Evolutionary conservation across 176 grass and related monocot genomes (phyloP).

Genomic region (Carex myosuroides): DNA sequence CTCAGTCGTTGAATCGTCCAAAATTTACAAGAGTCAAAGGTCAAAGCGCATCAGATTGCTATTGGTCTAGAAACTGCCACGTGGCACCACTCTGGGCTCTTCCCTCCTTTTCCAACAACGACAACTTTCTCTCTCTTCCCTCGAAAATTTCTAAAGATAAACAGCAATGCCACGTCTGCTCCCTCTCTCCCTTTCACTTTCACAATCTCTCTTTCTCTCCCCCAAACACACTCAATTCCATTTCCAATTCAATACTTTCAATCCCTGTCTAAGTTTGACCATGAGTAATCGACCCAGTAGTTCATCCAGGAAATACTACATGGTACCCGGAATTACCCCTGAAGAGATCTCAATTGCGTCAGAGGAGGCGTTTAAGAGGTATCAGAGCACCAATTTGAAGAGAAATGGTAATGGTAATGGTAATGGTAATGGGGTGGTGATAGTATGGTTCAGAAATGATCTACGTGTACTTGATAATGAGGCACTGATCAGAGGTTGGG

Average conservation of each 20-base stretch:
- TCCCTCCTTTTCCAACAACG: slow-evolving; percentile 33
- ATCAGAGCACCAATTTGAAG: slow-evolving; percentile 34
- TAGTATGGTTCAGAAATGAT: slow-evolving; percentile 89
- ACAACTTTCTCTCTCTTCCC: neutral
- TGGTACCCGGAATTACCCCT: slow-evolving; percentile 42
- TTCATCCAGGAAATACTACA: slow-evolving; percentile 4
- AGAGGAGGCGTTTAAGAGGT: slow-evolving; percentile 35
- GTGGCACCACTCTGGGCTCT: slow-evolving; percentile 33
- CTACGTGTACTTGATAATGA: slow-evolving; percentile 73
- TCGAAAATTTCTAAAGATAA: slow-evolving; percentile 24
- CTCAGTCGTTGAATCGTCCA: neutral
- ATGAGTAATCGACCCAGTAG: slow-evolving; percentile 15
- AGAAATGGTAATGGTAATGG: slow-evolving; percentile 3
- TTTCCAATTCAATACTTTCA: neutral
- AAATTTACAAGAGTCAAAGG: neutral
- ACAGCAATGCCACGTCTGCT: slow-evolving; percentile 38
- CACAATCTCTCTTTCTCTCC: slow-evolving; percentile 32
- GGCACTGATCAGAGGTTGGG: slow-evolving; percentile 49
- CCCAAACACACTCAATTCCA: neutral
- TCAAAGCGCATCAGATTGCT: neutral
- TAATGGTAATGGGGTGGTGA: slow-evolving; percentile 32
- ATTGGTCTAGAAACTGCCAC: slow-evolving; percentile 16
- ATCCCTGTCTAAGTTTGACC: neutral
- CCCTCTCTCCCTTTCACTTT: slow-evolving; percentile 6
- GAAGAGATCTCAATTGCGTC: slow-evolving; percentile 30